Percentiles rank a stretch among this genome's conserved stretches.
These are phyloP conservation scores for Tilletia indica DNA, from an alignment of 1,284 basidiomycete species.

Conservation along the genomic window DNA sequence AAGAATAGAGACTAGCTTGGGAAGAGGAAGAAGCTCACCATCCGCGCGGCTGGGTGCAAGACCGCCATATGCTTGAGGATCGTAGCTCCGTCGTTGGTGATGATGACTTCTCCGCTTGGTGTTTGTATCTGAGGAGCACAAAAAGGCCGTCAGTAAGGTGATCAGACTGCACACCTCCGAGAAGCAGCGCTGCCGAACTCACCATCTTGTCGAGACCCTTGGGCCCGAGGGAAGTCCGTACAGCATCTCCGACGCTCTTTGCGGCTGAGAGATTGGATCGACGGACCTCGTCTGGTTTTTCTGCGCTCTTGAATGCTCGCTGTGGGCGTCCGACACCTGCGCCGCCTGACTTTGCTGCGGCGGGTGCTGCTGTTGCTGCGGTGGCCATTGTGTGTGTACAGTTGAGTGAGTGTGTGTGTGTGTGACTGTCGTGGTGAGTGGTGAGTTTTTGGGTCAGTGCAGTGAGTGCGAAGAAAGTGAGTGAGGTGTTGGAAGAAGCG, in stretches of 20 bases:
- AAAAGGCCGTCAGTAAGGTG: not conserved
- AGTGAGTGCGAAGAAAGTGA: not conserved
- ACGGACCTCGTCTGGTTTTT: constrained; percentile 56
- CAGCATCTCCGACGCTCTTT: constrained; percentile 92
- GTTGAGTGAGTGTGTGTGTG: not conserved
- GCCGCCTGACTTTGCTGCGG: not conserved
- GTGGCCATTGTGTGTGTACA: not conserved
- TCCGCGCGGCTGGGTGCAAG: constrained; percentile 94
- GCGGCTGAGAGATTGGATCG: constrained; percentile 51
- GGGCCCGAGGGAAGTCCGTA: constrained; percentile 92
- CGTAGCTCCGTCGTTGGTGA: constrained; percentile 98
- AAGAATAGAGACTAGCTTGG: not conserved
- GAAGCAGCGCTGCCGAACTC: not conserved
- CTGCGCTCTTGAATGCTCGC: constrained; percentile 54
- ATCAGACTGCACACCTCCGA: not conserved
- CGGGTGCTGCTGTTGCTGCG: constrained; percentile 15
- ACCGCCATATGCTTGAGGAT: constrained; percentile 97
- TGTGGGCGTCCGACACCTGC: constrained; percentile 22
- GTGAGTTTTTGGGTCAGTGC: not conserved
- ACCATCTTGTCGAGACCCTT: constrained; percentile 99
- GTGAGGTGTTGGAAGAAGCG: not conserved
- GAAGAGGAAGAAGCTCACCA: constrained; percentile 63
- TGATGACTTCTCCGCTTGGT: constrained; percentile 89
- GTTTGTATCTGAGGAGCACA: constrained; percentile 72
- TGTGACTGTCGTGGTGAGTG: not conserved